A percentile compares a stretch with the other conserved stretches of the same genome.
Conservation (phyloP, 148 eudicot genomes). For the Chenopodium berlandieri region DNA sequence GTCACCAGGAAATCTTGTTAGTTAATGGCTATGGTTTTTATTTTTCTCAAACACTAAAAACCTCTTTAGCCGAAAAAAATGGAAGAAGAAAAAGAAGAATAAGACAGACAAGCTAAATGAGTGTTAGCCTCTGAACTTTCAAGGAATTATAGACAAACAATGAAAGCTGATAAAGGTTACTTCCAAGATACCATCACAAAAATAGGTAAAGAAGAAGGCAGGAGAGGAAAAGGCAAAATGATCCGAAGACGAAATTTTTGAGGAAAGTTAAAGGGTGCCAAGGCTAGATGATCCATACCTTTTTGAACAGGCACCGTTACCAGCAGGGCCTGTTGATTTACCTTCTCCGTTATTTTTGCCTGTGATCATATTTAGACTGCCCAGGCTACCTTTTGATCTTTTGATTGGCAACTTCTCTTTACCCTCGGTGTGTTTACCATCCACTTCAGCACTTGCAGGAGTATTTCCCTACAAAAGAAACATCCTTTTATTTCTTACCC, state of each 20-base stretch:
- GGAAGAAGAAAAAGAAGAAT: not conserved
- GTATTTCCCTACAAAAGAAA: slow-evolving; percentile 54
- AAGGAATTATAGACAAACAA: not conserved
- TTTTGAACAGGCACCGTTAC: slow-evolving; percentile 78
- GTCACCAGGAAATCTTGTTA: too few relatives aligned
- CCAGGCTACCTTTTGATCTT: slow-evolving; percentile 92
- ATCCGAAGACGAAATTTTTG: not conserved
- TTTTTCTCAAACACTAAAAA: not conserved
- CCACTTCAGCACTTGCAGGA: slow-evolving; percentile 61
- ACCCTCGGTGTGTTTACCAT: slow-evolving; percentile 73
- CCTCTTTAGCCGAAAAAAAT: not conserved
- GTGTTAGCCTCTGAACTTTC: not conserved
- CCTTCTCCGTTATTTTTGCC: slow-evolving; percentile 70
- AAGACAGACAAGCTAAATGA: not conserved
- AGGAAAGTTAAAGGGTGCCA: not conserved
- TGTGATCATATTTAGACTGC: slow-evolving; percentile 92
- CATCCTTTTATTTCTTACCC: slow-evolving; percentile 13
- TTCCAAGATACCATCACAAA: not conserved
- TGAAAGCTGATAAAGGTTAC: not conserved
- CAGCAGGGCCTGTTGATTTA: slow-evolving; percentile 59
- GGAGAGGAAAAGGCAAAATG: not conserved
- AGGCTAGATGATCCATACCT: slow-evolving; percentile 46
- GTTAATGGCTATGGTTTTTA: too few relatives aligned
- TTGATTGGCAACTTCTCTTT: slow-evolving; percentile 95
- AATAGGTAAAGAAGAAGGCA: not conserved